A percentile compares a stretch with the other conserved stretches of the same genome.
Evolutionary conservation across 805 yeast species (phyloP).

Genomic region (Dipodascus geniculatus): DNA sequence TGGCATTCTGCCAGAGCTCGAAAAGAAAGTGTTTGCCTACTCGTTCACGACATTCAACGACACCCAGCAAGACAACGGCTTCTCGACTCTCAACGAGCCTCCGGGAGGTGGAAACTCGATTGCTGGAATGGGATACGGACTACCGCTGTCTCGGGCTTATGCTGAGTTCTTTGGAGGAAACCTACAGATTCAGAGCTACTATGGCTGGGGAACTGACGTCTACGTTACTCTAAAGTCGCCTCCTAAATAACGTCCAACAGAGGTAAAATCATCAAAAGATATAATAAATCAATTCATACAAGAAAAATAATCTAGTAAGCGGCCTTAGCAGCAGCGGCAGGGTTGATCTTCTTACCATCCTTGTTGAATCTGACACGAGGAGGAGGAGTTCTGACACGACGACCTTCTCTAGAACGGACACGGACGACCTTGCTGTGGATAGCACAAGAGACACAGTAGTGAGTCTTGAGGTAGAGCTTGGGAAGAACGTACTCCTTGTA

Average conservation of each 20-base stretch:
- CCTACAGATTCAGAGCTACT: constrained; percentile 54
- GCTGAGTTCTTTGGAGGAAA: constrained; percentile 63
- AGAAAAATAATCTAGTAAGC: constrained; percentile 38
- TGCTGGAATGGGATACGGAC: constrained; percentile 95
- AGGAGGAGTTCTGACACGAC: constrained; percentile 99
- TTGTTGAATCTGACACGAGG: constrained; percentile 97
- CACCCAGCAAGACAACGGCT: constrained; percentile 40
- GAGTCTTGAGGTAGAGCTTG: constrained; percentile 98
- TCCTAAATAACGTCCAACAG: not conserved
- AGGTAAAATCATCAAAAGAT: constrained; percentile 1
- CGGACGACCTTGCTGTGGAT: constrained; percentile 99
- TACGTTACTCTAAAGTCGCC: constrained; percentile 32
- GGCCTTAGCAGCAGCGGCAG: constrained; percentile 95
- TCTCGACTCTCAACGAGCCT: constrained; percentile 49
- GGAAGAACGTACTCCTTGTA: constrained; percentile 99
- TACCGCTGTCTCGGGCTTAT: constrained; percentile 72
- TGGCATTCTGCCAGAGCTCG: constrained; percentile 63
- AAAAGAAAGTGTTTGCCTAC: constrained; percentile 67
- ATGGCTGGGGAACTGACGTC: constrained; percentile 73
- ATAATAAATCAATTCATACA: constrained; percentile 6
- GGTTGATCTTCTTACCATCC: constrained; percentile 86
- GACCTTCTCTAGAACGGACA: constrained; percentile 98
- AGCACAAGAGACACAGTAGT: constrained; percentile 99
- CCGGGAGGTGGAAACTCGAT: constrained; percentile 63
- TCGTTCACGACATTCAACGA: constrained; percentile 71